phyloP scores from a whole-genome alignment of 2,329 filamentous ascomycete genomes.

The Ophiostoma sp. region DNA sequence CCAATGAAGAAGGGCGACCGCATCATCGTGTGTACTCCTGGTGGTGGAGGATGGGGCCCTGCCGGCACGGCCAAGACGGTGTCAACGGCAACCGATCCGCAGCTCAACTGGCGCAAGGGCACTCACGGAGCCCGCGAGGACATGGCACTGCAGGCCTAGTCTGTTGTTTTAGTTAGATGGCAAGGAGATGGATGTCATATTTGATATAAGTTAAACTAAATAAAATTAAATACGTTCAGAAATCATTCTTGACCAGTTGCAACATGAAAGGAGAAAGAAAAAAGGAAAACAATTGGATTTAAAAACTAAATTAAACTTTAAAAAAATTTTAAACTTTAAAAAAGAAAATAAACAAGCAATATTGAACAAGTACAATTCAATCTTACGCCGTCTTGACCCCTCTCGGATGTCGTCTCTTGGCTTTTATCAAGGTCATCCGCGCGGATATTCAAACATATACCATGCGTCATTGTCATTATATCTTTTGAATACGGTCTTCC shows the following conservation, averaged over 20 bases:
- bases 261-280: too few relatives aligned
- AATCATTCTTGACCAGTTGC: too few relatives aligned
- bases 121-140: conserved; percentile 55
- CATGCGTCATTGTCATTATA: background rate
- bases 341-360: too few relatives aligned
- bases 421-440: background rate
- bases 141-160: conserved; percentile 51
- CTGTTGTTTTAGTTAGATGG: background rate
- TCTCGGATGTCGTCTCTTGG: background rate
- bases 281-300: too few relatives aligned
- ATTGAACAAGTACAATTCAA: background rate
- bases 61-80: conserved; percentile 53
- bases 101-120: conserved; percentile 50
- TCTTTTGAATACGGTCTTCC: background rate
- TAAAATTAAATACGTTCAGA: too few relatives aligned
- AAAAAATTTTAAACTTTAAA: too few relatives aligned
- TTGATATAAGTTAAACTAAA: too few relatives aligned
- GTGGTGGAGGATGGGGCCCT: conserved; percentile 70
- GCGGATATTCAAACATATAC: background rate
- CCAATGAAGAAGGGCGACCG: conserved; percentile 70
- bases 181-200: too few relatives aligned
- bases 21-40: conserved; percentile 72
- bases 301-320: background rate
- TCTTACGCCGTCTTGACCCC: background rate
- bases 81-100: conserved; percentile 48